Base-by-base conservation (phyloP, 192 early-diverging fungal genomes). In the Coemansia interrupta region DNA sequence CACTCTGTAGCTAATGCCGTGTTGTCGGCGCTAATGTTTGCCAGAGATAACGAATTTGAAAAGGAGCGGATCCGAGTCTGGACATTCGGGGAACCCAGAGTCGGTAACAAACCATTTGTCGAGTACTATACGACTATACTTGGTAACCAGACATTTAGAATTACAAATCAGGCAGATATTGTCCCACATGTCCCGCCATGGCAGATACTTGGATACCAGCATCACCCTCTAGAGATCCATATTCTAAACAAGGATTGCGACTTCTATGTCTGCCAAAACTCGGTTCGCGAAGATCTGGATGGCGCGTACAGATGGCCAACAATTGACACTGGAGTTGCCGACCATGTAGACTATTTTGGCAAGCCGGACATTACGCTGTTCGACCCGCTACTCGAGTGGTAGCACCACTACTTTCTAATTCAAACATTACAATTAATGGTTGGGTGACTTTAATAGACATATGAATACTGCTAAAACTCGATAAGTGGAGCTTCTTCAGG, bases 271-370 rank as follows among this genome's bases (percentile, higher is more conserved):
- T 78, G 75, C 70, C 69, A 78, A 12, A 72, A 72, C 28, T 69
- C 70, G 7, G 75, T 72, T 5, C 58, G 75, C 32, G 75, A 78
- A 44, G 75, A 78, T 41, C 51, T 78, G 39, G 70, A 69, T 13
- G 75, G 75, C 18, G 75, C 75, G 7, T 78, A 78, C 48, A 78
- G 75, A 53, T 78, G 75, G 75, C 75, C 75, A 11, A 78, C 70
- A 14, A 72, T 78, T 26, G 75, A 78, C 30, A 72, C 70, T 11
- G 70, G 75, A 28, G 61, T 78, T 17, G 58, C 63, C 20, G 75
- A 78, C 39, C 75, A 78, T 39, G 11, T 78, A 47, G 63, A 69
- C 53, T 78, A 78, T 51, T 78, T 78, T 69, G 75, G 63, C 13
- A 78, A 65, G 56, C 75, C 75, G 14, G 75, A 78, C 5, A 78